These are phyloP conservation scores for Boletus barrowsii DNA, from an alignment of 768 basidiomycete species.

Conservation along the genomic window DNA sequence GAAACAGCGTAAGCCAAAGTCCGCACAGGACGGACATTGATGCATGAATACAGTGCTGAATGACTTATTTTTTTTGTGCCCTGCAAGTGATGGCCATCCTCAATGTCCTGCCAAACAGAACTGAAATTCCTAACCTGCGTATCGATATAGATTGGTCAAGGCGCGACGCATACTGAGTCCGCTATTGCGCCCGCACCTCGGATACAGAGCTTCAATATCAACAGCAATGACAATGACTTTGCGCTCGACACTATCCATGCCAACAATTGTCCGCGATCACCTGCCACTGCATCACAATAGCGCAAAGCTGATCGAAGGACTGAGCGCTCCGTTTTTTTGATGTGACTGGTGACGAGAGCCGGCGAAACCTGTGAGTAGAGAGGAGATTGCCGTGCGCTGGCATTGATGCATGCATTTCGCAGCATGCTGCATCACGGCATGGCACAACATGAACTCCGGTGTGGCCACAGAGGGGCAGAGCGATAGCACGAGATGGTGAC, in stretches of 20 bases:
- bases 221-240: slow-evolving; percentile 31
- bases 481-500: slow-evolving; percentile 40
- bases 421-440: slow-evolving; percentile 39
- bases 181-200: slow-evolving; percentile 47
- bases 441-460: slow-evolving; percentile 45
- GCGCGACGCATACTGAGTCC: slow-evolving; percentile 42
- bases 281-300: slow-evolving; percentile 48
- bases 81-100: background rate
- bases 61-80: slow-evolving; percentile 13
- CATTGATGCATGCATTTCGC: background rate
- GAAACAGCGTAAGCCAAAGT: slow-evolving; percentile 16
- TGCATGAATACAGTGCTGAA: no score
- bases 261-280: slow-evolving; percentile 45
- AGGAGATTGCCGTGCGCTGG: no score
- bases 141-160: slow-evolving; percentile 22
- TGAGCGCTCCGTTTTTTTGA: slow-evolving; percentile 39
- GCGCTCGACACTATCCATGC: slow-evolving; percentile 48
- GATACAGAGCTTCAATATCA: slow-evolving; percentile 47
- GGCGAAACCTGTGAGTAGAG: slow-evolving; percentile 39
- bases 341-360: slow-evolving; percentile 40
- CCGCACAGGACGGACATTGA: no score
- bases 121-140: slow-evolving; percentile 38
- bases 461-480: slow-evolving; percentile 53
- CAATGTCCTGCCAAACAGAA: slow-evolving; percentile 19
- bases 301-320: slow-evolving; percentile 52